Base-by-base conservation (phyloP, 2,329 filamentous ascomycete species). In the Aureobasidium sp. region DNA sequence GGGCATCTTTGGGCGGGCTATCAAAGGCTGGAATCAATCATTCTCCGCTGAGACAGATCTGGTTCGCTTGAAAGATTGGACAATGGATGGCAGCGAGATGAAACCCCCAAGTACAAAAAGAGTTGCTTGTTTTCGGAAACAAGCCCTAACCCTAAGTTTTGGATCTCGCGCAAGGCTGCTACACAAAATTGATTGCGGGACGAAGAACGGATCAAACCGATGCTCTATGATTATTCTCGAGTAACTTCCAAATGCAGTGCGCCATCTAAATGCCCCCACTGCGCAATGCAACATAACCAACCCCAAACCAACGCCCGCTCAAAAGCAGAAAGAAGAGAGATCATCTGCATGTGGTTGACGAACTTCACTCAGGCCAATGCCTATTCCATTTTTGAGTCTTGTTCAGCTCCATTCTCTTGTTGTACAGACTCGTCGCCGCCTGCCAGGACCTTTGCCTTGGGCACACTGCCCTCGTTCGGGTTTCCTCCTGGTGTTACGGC, bases 401-500 rank as follows among this genome's bases (percentile, higher is more conserved):
- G 48, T 26, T 57, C 34, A 15, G 36, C 34, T 17, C 29, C 52
- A 7, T 51, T 51, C 12, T 34, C 61, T 34, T 62, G 51, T 23
- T 50, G 48, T 17, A 41, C n/a, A 12, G 41, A n/a, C n/a, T 41
- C 42, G 5, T 82, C 82, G n/a, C 77, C 77, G 3, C 79, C 84
- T 6, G 85, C 84, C 52, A 91, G 76, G 13, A 91, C 82, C 71
- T 86, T 88, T 1, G 82, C 84, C 73, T 82, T 82, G 2, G 85
- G 86, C 13, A 83, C 78, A 64, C 84, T 83, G 17, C 72, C 71
- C 20, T 64, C 55, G 20, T 57, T 55, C 15, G 84, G 80, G 1
- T 82, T 83, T 2, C 84, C 80, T 6, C 91, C 91, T 0, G 92
- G 92, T 3, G 92, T 97, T 32, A 87, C 82, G 2, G 91, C 90